A percentile compares a stretch with the other conserved stretches of the same genome.
Evolutionary conservation across 2,329 filamentous ascomycete genomes (phyloP).

Genomic region (Monosporascus sp.): DNA sequence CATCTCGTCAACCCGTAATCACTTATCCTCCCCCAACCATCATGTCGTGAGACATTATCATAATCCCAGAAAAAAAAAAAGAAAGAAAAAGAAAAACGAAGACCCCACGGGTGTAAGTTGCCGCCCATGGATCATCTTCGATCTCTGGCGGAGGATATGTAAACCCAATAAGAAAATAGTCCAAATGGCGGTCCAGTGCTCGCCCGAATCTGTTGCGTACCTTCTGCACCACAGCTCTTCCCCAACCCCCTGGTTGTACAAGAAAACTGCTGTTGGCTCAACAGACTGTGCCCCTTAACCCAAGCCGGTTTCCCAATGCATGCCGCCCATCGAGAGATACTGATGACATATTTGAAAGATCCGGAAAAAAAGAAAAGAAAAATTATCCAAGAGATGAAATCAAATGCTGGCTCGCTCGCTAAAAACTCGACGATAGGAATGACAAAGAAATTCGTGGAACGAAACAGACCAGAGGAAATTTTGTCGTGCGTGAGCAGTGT

Average conservation of each 20-base stretch:
- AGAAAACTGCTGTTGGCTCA: conserved; percentile 22
- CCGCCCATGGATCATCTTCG: conserved; percentile 12
- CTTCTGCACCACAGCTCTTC: conserved; percentile 16
- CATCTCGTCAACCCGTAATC: conserved; percentile 14
- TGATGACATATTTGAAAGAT: not conserved
- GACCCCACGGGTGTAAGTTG: conserved; percentile 12
- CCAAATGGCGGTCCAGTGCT: conserved; percentile 9
- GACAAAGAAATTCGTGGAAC: conserved; percentile 14
- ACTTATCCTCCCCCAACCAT: conserved; percentile 8
- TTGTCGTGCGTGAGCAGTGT: conserved; percentile 29
- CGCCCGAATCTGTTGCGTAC: conserved; percentile 8
- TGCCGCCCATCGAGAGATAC: conserved; percentile 2
- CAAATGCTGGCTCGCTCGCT: conserved; percentile 36
- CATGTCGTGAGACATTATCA: conserved; percentile 28
- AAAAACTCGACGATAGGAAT: conserved; percentile 25
- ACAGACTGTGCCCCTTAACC: conserved; percentile 16
- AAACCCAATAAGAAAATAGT: conserved; percentile 4
- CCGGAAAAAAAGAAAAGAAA: conserved; percentile 7
- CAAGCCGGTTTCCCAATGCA: conserved; percentile 29
- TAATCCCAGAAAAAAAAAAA: conserved; percentile 14
- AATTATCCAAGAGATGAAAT: conserved; percentile 27
- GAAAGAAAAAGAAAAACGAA: conserved; percentile 7
- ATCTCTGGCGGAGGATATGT: conserved; percentile 11
- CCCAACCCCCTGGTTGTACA: conserved; percentile 25
- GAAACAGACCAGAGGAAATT: conserved; percentile 23